phyloP scores from a whole-genome alignment of 805 yeast species.

The Candida takata region DNA sequence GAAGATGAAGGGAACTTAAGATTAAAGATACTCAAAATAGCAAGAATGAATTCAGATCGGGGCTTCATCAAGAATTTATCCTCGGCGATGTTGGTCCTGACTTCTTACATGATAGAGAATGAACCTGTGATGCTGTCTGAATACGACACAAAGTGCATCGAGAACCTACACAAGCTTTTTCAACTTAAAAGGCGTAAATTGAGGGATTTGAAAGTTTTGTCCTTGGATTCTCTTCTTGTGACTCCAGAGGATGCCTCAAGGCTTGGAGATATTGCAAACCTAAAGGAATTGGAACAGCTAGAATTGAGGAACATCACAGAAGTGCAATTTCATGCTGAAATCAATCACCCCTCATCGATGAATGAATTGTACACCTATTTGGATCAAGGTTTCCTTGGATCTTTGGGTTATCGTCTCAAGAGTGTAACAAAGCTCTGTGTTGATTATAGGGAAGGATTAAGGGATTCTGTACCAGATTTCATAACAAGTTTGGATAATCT shows the following conservation, averaged over 20 bases:
- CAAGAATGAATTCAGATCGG: slow-evolving; percentile 11
- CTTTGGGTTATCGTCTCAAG: slow-evolving; percentile 23
- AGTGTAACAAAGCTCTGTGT: slow-evolving; percentile 26
- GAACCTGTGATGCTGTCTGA: slow-evolving; percentile 12
- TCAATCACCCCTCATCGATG: slow-evolving; percentile 9
- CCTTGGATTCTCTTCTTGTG: slow-evolving; percentile 14
- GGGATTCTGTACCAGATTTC: slow-evolving; percentile 36
- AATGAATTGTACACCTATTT: slow-evolving; percentile 9
- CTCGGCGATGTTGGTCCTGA: slow-evolving; percentile 14
- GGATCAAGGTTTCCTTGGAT: slow-evolving; percentile 23
- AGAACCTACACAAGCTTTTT: slow-evolving; percentile 9
- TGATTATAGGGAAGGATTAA: slow-evolving; percentile 35
- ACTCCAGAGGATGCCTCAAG: slow-evolving; percentile 12
- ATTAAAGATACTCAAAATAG: slow-evolving; percentile 11
- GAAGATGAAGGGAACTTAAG: slow-evolving; percentile 6
- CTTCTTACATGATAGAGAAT: slow-evolving; percentile 12
- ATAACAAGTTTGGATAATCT: slow-evolving; percentile 22
- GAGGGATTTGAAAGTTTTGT: slow-evolving; percentile 5
- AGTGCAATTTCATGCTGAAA: slow-evolving; percentile 20
- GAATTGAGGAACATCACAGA: slow-evolving; percentile 33
- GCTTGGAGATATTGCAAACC: slow-evolving; percentile 4
- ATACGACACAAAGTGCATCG: slow-evolving; percentile 13
- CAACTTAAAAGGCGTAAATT: slow-evolving; percentile 1
- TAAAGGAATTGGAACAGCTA: slow-evolving; percentile 22
- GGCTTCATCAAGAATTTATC: slow-evolving; percentile 14